Evolutionary conservation across 2,329 filamentous ascomycete species (phyloP), one percentile per base, ranked within the genome.

Genomic region (Botrytis elliptica): DNA sequence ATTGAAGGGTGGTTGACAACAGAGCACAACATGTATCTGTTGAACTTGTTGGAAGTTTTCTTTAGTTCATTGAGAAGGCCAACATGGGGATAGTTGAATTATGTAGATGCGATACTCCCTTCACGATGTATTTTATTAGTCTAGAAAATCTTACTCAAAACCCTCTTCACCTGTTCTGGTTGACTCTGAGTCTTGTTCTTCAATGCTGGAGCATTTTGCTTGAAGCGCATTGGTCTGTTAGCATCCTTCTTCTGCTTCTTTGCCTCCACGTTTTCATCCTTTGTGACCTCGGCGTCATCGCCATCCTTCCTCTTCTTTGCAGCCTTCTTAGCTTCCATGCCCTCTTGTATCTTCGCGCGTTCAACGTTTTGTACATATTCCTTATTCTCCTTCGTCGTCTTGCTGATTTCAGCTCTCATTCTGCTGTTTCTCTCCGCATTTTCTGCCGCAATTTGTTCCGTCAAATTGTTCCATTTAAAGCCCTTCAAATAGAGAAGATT

Each of bases 301-400:
- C 78, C 82, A 74, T 81, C 79, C 63, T 78, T 82, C 76, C 77
- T 81, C 76, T 80, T 83, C 82, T 84, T 86, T 62, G 82, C 85
- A 70, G 85, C 85, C 77, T 82, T 86, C 81, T 90, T 91, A 73
- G 85, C 85, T 80, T 90, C 89, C 82, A 95, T 94, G 16, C 90
- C 90, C 69, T 93, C 90, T 77, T 93, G 81, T 87, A 94, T 92
- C 88, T 95, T 95, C 69, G 90, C 91, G 80, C 86, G 89, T 85
- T 96, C 93, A 73, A 96, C 87, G 80, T 95, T 94, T 78, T 89
- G 86, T 74, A 95, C 88, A 81, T 95, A 96, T 77, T 90, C 88
- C 86, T 92, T 93, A 82, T 95, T 95, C 85, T 96, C 93, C 82
- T 88, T 90, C 74, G 90, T 90, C 65, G 91, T 89, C 85, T 91